A percentile compares a stretch with the other conserved stretches of the same genome.
phyloP scores from a whole-genome alignment of 2,329 filamentous ascomycete genomes.

The Phyllosticta ampelicida region DNA sequence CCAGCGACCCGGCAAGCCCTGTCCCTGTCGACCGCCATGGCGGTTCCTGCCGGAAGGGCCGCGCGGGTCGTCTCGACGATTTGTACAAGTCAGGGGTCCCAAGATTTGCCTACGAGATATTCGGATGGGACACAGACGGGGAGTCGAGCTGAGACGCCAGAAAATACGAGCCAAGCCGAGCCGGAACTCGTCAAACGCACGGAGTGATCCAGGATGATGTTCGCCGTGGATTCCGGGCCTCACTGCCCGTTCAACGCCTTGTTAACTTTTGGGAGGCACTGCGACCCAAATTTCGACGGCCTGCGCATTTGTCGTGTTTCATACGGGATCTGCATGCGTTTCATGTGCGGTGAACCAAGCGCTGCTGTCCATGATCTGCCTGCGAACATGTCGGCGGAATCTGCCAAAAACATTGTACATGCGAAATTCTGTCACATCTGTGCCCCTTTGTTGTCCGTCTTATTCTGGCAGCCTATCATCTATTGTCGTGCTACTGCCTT shows the following conservation, averaged over 20 bases:
- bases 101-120: background rate
- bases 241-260: no score
- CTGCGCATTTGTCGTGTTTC: background rate
- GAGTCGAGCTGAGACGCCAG: background rate
- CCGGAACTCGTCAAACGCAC: background rate
- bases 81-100: no score
- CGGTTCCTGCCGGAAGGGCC: background rate
- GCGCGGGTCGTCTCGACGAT: background rate
- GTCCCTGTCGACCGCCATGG: background rate
- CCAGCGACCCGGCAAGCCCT: background rate
- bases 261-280: background rate
- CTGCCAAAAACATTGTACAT: no score
- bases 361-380: background rate
- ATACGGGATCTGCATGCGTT: background rate
- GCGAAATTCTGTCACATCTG: no score
- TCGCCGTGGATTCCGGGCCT: background rate
- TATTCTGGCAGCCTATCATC: no score
- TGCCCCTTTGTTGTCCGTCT: no score
- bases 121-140: no score
- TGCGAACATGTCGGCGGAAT: no score
- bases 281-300: background rate
- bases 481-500: no score
- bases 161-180: background rate
- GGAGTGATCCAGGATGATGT: no score
- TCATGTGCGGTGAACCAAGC: background rate